Evolutionary conservation across 345 rosid genomes (phyloP).

Genomic region (Theobroma cacao): DNA sequence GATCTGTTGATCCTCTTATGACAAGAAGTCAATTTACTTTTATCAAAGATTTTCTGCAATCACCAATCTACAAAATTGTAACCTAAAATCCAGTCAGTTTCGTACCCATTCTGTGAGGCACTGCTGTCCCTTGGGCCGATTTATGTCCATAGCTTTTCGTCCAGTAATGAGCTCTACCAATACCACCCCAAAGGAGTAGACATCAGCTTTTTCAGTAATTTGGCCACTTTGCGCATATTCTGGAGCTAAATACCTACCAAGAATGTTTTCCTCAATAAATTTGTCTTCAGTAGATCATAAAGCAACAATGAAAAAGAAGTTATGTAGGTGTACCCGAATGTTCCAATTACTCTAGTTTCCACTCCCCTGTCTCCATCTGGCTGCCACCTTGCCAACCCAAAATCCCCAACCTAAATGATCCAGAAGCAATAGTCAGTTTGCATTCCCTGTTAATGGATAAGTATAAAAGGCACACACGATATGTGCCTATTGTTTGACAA

Average conservation of each 20-base stretch:
- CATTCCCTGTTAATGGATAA: background rate
- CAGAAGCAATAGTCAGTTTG: slow-evolving; percentile 12
- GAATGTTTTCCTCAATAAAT: slow-evolving; percentile 1
- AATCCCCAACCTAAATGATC: slow-evolving; percentile 85
- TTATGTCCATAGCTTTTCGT: slow-evolving; percentile 91
- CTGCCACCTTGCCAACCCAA: slow-evolving; percentile 98
- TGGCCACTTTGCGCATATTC: slow-evolving; percentile 98
- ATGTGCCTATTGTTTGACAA: background rate
- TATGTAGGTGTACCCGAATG: slow-evolving; percentile 63
- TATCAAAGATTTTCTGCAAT: background rate
- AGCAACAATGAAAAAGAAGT: slow-evolving; percentile 2
- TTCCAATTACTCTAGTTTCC: slow-evolving; percentile 92
- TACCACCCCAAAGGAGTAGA: slow-evolving; percentile 91
- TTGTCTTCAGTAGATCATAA: background rate
- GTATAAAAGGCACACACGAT: background rate
- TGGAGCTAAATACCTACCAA: slow-evolving; percentile 82
- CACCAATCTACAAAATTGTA: background rate
- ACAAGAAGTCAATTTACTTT: background rate
- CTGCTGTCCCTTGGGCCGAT: slow-evolving; percentile 87
- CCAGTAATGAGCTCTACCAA: slow-evolving; percentile 95
- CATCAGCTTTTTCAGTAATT: slow-evolving; percentile 96
- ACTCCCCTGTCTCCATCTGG: slow-evolving; percentile 96
- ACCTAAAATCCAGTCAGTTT: background rate
- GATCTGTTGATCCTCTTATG: background rate
- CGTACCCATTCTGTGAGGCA: slow-evolving; percentile 97